Conservation (phyloP, 2,329 filamentous ascomycete genomes). For the Aspergillus cejpii region DNA sequence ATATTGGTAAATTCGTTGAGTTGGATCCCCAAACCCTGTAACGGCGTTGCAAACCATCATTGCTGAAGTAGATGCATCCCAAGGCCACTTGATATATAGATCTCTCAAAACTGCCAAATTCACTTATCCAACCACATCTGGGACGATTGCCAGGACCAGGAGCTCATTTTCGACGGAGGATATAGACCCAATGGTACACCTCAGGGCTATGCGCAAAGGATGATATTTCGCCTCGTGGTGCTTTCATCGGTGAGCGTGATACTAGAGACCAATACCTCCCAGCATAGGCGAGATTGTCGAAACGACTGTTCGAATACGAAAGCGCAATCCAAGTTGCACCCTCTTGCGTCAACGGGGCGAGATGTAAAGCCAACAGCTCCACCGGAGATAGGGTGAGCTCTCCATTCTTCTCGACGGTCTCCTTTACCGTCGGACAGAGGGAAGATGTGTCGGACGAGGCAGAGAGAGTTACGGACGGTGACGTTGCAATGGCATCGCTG, state of each 20-base stretch:
- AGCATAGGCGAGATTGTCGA: constrained; percentile 24
- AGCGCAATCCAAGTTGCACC: constrained; percentile 28
- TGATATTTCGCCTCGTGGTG: constrained; percentile 26
- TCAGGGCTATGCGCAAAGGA: constrained; percentile 26
- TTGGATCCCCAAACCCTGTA: too few species aligned
- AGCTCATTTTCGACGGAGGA: constrained; percentile 24
- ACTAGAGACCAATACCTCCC: constrained; percentile 24
- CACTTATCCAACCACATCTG: too few species aligned
- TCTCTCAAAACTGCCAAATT: too few species aligned
- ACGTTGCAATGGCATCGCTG: constrained; percentile 34
- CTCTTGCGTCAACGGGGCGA: constrained; percentile 24
- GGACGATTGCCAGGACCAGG: not conserved
- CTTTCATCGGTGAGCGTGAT: constrained; percentile 27
- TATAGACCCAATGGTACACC: constrained; percentile 35
- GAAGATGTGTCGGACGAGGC: constrained; percentile 5
- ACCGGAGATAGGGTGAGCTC: constrained; percentile 25
- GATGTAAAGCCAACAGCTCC: constrained; percentile 31
- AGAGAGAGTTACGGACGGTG: constrained; percentile 12
- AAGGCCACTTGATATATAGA: too few species aligned
- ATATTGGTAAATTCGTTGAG: too few species aligned
- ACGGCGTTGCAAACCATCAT: not conserved
- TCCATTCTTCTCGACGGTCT: constrained; percentile 9
- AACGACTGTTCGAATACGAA: constrained; percentile 32
- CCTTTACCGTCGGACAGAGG: constrained; percentile 20
- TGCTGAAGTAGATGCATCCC: not conserved